These are phyloP conservation scores for Picea glauca DNA, from an alignment of 75 land plant genomes.

Conservation along the genomic window DNA sequence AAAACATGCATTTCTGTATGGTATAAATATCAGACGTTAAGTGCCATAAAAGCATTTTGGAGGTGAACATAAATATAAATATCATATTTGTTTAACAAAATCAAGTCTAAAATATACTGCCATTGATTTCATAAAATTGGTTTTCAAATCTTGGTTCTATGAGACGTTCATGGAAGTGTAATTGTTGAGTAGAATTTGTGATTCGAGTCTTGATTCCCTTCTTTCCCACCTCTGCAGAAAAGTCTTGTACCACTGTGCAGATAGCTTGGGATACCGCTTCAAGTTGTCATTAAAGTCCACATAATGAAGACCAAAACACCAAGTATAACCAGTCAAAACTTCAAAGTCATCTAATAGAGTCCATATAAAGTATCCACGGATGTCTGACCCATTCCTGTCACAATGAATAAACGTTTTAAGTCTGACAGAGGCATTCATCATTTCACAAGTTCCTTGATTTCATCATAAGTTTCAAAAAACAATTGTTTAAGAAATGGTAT, in stretches of 20 bases:
- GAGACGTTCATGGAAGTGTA: no score
- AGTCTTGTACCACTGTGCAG: conserved; percentile 30
- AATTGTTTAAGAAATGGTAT: background rate
- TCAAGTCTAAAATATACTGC: no score
- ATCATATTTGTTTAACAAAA: no score
- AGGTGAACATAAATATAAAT: no score
- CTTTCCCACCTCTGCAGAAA: conserved; percentile 13
- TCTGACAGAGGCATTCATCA: background rate
- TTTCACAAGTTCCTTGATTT: background rate
- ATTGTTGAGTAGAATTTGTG: no score
- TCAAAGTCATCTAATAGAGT: conserved; percentile 27
- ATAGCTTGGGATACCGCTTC: conserved; percentile 27
- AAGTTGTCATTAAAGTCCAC: conserved; percentile 31
- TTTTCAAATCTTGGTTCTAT: no score
- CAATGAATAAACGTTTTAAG: background rate
- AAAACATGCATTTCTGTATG: no score
- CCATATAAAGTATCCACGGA: conserved; percentile 25
- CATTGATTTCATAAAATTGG: no score
- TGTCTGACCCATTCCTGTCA: conserved; percentile 27
- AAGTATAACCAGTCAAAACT: conserved; percentile 11
- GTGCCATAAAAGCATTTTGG: no score
- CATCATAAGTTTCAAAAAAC: background rate
- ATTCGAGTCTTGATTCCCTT: background rate
- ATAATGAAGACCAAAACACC: conserved; percentile 27
- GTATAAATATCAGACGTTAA: no score